phyloP scores from a whole-genome alignment of 1,284 basidiomycete genomes.

The Naganishia sp. region DNA sequence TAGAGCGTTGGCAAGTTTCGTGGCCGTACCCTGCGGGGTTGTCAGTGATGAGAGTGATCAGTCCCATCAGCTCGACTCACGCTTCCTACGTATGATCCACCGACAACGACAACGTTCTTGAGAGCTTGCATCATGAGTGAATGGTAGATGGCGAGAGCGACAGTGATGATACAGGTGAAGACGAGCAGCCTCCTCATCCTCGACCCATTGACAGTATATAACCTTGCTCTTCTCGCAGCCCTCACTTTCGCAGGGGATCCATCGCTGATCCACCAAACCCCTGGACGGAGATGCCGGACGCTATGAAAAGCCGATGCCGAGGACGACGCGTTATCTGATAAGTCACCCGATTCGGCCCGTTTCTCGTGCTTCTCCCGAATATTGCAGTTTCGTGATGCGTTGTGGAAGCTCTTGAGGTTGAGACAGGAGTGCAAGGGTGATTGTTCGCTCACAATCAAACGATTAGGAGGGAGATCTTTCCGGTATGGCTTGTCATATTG shows the following conservation, averaged over 20 bases:
- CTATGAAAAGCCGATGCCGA: constrained; percentile 8
- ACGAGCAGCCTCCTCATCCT: background rate
- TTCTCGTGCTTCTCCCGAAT: too few species aligned
- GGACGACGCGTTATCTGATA: constrained; percentile 17
- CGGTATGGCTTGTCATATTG: too few species aligned
- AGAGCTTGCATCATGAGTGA: constrained; percentile 4
- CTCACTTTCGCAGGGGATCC: too few species aligned
- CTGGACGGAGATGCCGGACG: constrained; percentile 18
- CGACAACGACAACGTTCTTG: constrained; percentile 40
- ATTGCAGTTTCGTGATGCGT: too few species aligned
- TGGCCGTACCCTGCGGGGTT: background rate
- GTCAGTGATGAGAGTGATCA: background rate
- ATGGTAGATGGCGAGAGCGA: background rate
- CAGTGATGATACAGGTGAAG: background rate
- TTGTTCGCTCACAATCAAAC: too few species aligned
- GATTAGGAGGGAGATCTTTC: too few species aligned
- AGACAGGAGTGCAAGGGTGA: too few species aligned
- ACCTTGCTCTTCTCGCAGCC: background rate
- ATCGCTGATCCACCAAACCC: background rate
- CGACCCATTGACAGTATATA: background rate
- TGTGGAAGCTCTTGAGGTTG: too few species aligned
- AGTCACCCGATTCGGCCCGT: background rate
- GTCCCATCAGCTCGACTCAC: constrained; percentile 26
- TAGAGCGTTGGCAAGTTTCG: constrained; percentile 12
- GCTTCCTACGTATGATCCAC: constrained; percentile 38